These are phyloP conservation scores for Cryptosporidium parvum DNA, from an alignment of 169 alveolate species.

Conservation along the genomic window DNA sequence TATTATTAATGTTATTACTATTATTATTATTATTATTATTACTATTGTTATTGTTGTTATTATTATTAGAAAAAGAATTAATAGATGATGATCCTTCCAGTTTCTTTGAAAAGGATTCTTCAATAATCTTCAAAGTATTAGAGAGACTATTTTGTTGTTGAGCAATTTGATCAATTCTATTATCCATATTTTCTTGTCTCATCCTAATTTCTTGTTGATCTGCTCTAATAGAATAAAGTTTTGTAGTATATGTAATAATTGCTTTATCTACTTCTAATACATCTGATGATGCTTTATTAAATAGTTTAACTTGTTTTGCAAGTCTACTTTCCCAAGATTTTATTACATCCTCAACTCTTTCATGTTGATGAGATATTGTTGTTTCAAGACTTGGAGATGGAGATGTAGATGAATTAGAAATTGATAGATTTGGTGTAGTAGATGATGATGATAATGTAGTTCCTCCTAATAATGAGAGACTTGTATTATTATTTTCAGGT, in stretches of 20 bases:
- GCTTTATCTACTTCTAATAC: conserved; percentile 70
- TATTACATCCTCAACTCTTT: conserved; percentile 67
- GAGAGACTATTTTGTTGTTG: conserved; percentile 73
- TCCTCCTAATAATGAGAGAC: neutral
- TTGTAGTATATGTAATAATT: conserved; percentile 52
- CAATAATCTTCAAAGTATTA: conserved; percentile 47
- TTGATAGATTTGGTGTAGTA: neutral
- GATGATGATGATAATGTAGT: conserved; percentile 2
- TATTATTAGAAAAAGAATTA: neutral
- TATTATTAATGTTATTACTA: neutral
- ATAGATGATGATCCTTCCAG: conserved; percentile 13
- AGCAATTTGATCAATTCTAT: conserved; percentile 70
- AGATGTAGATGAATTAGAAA: neutral
- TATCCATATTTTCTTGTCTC: conserved; percentile 70
- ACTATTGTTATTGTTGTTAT: neutral
- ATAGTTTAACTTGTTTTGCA: conserved; percentile 52
- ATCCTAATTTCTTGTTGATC: conserved; percentile 62
- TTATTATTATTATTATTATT: neutral
- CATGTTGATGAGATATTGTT: conserved; percentile 57
- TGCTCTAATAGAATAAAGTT: conserved; percentile 44
- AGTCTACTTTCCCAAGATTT: conserved; percentile 67
- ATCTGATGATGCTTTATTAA: conserved; percentile 67
- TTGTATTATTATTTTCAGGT: neutral
- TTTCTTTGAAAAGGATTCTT: conserved; percentile 63
- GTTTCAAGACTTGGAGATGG: conserved; percentile 1